Conservation (phyloP, 2,329 filamentous ascomycete genomes). For the Pseudonectria buxi region DNA sequence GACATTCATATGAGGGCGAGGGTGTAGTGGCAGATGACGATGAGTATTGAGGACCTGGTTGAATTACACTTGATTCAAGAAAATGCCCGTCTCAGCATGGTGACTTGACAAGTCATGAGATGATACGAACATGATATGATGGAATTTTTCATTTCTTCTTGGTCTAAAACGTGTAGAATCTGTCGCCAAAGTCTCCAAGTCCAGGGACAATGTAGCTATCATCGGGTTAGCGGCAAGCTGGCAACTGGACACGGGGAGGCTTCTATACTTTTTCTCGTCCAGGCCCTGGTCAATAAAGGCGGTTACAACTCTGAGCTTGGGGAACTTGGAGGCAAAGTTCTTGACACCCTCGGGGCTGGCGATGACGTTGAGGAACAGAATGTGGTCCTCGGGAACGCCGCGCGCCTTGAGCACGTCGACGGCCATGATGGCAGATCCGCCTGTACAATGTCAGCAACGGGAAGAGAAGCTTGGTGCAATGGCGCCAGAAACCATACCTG, state of each 20-base stretch:
- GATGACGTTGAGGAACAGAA: constrained; percentile 93
- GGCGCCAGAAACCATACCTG: constrained; percentile 51
- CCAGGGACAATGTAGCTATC: constrained; percentile 89
- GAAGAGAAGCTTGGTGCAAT: neutral
- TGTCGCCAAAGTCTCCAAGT: constrained; percentile 89
- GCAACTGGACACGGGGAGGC: constrained; percentile 4
- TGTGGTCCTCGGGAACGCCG: constrained; percentile 90
- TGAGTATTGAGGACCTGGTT: constrained; percentile 40
- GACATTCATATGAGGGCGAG: constrained; percentile 45
- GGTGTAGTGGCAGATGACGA: constrained; percentile 49
- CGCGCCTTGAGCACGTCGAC: constrained; percentile 85
- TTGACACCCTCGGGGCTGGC: constrained; percentile 90
- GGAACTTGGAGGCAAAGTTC: constrained; percentile 84
- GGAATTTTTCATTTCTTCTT: neutral
- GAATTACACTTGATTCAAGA: constrained; percentile 13
- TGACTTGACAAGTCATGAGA: neutral
- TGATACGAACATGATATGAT: neutral
- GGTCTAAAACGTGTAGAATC: constrained; percentile 80
- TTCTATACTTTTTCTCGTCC: constrained; percentile 84
- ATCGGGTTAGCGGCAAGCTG: constrained; percentile 28
- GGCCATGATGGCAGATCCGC: constrained; percentile 93
- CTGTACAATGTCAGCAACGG: constrained; percentile 36
- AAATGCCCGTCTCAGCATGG: constrained; percentile 11
- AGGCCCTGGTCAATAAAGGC: constrained; percentile 95
- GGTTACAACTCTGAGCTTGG: constrained; percentile 84